Evolutionary conservation across 805 yeast species (phyloP), one percentile per base, ranked within the genome.

Genomic region (Metschnikowia proteae): DNA sequence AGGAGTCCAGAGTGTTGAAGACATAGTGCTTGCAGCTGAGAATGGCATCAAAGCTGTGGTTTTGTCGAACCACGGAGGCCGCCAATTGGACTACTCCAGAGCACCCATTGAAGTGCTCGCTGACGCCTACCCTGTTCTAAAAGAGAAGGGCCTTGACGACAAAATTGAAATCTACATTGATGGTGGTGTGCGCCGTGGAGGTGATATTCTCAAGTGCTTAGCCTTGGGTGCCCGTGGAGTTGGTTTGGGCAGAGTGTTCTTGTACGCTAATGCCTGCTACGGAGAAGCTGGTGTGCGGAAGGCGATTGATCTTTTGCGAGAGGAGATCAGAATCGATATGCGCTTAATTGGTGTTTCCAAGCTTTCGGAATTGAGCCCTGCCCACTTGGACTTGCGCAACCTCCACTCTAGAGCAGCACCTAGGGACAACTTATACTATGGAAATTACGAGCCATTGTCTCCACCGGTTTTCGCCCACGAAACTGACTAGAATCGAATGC

Each of bases 31-130:
- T 40, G 88, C 90, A 4, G 76, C 78, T 3, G 76, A 78, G 45
- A 66, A 75, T 45, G 85, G 85, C 0, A 74, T 81, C 40, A 74
- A 76, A 34, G 90, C 88, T 4, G 80, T 82, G 31, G 74, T 84
- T 45, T 95, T 88, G 44, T 87, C 95, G 2, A 89, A 88, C 62
- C 96, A 88, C 67, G 96, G 96, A 51, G 96, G 96, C 37, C 74
- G 96, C 52, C 96, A 88, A 66, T 70, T 89, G 48, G 97, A 89
- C 66, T 86, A 80, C 60, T 75, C 96, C 0, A 77, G 87, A n/a
- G 81, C 96, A 0, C 86, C 91, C 1, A 73, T 89, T 32, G 87
- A 83, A 62, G 80, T 86, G 4, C 68, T 89, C 43, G 86, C 86
- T 4, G 96, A 87, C 52, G 78, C 82, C 2, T 79, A 79, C 74